Evolutionary conservation across 1,284 basidiomycete species (phyloP).

Genomic region (Tetrapyrgos nigripes): DNA sequence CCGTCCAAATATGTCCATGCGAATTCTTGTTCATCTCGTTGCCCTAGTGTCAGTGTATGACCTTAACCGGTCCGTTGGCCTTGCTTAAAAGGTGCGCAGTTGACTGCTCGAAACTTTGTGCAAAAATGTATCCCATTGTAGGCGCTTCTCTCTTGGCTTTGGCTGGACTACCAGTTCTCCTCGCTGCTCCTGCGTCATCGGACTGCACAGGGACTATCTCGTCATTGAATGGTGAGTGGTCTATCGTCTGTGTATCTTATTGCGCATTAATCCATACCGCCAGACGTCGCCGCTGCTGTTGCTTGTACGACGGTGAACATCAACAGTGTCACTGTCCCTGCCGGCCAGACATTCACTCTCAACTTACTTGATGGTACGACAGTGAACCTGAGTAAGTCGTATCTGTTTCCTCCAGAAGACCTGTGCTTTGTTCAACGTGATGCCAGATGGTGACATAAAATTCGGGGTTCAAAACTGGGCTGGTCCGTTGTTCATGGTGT

Average conservation of each 20-base stretch:
- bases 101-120: too few relatives aligned
- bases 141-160: slow-evolving; percentile 14
- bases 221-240: slow-evolving; percentile 36
- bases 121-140: slow-evolving; percentile 4
- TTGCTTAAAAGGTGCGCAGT: too few relatives aligned
- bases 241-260: not conserved
- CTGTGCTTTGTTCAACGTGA: slow-evolving; percentile 11
- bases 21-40: too few relatives aligned
- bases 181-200: slow-evolving; percentile 15
- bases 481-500: slow-evolving; percentile 52
- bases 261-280: not conserved
- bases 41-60: too few relatives aligned
- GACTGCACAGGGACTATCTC: slow-evolving; percentile 48
- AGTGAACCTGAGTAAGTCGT: slow-evolving; percentile 51
- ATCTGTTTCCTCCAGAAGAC: not conserved
- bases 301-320: slow-evolving; percentile 55
- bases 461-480: slow-evolving; percentile 51
- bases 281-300: slow-evolving; percentile 49
- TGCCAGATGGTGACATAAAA: slow-evolving; percentile 49
- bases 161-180: slow-evolving; percentile 11
- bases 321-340: slow-evolving; percentile 54
- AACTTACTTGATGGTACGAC: slow-evolving; percentile 44
- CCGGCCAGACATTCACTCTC: slow-evolving; percentile 46
- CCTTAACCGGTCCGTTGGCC: too few relatives aligned
- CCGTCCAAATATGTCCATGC: too few relatives aligned